Conservation (phyloP, 108 stramenopile species). For the Fragilaria crotonensis region DNA sequence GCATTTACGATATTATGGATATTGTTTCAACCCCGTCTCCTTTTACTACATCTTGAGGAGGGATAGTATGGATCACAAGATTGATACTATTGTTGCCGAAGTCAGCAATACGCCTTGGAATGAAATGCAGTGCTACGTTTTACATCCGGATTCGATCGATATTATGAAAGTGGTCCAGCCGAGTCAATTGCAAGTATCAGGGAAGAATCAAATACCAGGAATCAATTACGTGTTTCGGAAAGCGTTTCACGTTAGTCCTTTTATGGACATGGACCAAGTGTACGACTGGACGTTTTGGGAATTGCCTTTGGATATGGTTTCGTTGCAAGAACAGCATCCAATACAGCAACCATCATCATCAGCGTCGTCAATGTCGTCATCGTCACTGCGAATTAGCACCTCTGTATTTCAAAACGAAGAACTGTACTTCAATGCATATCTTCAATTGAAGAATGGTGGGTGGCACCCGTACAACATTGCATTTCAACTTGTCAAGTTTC, state of each 20-base stretch:
- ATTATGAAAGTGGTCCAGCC: neutral
- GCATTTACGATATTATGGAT: conserved; percentile 75
- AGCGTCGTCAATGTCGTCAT: neutral
- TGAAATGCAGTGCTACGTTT: conserved; percentile 89
- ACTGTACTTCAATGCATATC: conserved; percentile 4
- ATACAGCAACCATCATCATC: neutral
- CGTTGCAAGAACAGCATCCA: too few relatives aligned
- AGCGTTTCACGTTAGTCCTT: conserved; percentile 93
- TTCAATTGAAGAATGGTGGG: neutral
- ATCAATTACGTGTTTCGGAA: conserved; percentile 54
- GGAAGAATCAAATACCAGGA: neutral
- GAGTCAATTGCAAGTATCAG: neutral
- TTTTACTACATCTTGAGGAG: conserved; percentile 65
- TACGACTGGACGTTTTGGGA: conserved; percentile 88
- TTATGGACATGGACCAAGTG: conserved; percentile 93
- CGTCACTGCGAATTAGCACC: neutral
- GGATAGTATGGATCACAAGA: conserved; percentile 8
- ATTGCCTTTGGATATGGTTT: conserved; percentile 1
- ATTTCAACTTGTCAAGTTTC: conserved; percentile 46
- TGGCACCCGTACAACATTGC: conserved; percentile 42
- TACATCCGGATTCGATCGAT: conserved; percentile 71
- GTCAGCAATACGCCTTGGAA: conserved; percentile 95
- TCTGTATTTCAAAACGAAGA: neutral
- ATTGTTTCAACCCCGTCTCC: conserved; percentile 88
- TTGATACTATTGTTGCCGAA: conserved; percentile 81